phyloP scores from a whole-genome alignment of 352 stramenopile species.

The Phytopythium kandeliae region DNA sequence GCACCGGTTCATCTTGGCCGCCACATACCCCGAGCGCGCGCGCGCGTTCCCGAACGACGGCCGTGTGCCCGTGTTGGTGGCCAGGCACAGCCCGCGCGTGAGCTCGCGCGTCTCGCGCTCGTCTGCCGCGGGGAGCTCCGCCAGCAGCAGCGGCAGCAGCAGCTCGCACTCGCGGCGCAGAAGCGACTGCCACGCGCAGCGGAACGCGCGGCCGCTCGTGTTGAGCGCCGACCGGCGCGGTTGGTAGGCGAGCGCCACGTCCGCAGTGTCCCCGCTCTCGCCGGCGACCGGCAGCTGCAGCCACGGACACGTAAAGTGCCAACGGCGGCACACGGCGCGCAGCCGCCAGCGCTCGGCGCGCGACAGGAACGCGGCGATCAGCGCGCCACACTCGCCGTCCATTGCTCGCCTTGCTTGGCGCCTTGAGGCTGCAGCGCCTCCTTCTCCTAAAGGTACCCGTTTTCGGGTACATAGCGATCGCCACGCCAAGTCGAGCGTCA shows the following conservation, averaged over 20 bases:
- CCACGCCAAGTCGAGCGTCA: too few species aligned
- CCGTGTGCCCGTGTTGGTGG: constrained; percentile 57
- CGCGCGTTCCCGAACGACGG: constrained; percentile 55
- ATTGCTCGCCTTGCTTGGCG: too few species aligned
- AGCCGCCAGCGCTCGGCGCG: constrained; percentile 31
- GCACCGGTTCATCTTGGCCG: constrained; percentile 67
- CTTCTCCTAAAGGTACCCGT: too few species aligned
- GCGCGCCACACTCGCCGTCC: constrained; percentile 23
- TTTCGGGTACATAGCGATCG: too few species aligned
- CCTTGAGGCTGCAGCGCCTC: too few species aligned
- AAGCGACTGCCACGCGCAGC: constrained; percentile 51
- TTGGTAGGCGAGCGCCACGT: constrained; percentile 12
- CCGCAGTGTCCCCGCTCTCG: neutral
- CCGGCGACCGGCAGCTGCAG: constrained; percentile 23
- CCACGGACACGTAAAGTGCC: constrained; percentile 49
- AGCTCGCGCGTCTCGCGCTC: constrained; percentile 41
- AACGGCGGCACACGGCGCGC: constrained; percentile 41
- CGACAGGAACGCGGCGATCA: constrained; percentile 38
- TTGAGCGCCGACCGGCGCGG: constrained; percentile 50
- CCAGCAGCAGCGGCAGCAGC: constrained; percentile 33
- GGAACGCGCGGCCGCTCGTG: constrained; percentile 41
- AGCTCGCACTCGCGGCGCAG: constrained; percentile 27
- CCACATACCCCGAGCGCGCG: constrained; percentile 58
- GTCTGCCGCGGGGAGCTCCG: constrained; percentile 20
- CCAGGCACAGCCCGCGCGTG: constrained; percentile 49